Percentiles rank a stretch among this genome's conserved stretches.
phyloP scores from a whole-genome alignment of 1,139 yeast species.

The Spathaspora sp. region DNA sequence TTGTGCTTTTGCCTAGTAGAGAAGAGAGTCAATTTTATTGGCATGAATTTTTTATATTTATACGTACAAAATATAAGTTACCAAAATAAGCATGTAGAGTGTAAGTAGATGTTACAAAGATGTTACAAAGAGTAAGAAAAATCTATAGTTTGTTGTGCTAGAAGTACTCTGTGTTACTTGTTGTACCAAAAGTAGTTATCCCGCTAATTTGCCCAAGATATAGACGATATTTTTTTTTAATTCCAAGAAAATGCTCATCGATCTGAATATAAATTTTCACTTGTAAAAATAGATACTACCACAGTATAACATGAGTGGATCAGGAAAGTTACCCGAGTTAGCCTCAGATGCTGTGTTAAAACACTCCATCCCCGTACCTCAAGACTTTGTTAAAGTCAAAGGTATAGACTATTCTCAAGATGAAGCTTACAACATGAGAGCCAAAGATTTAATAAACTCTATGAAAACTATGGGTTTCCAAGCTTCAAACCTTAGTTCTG shows the following conservation, averaged over 20 bases:
- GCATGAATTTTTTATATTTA: neutral
- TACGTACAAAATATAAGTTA: neutral
- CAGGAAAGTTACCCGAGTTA: slow-evolving; percentile 49
- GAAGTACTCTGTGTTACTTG: no score
- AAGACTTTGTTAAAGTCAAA: slow-evolving; percentile 67
- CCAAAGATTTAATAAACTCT: slow-evolving; percentile 71
- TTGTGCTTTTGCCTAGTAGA: neutral
- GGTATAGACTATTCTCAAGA: slow-evolving; percentile 89
- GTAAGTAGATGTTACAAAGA: no score
- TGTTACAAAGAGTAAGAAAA: no score
- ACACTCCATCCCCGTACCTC: slow-evolving; percentile 84
- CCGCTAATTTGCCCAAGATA: no score
- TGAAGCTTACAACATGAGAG: slow-evolving; percentile 66
- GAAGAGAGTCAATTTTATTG: neutral
- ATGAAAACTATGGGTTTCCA: slow-evolving; percentile 99
- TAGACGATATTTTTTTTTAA: no score
- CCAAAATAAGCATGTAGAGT: neutral
- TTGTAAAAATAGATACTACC: neutral
- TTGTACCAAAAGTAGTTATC: no score
- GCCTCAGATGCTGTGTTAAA: slow-evolving; percentile 89
- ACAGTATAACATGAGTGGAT: slow-evolving; percentile 8
- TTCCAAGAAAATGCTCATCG: neutral
- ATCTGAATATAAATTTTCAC: neutral
- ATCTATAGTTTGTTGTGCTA: neutral
- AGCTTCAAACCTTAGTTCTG: slow-evolving; percentile 80